Conservation (phyloP, 1,139 yeast genomes). For the Tardiomyces blankii region DNA sequence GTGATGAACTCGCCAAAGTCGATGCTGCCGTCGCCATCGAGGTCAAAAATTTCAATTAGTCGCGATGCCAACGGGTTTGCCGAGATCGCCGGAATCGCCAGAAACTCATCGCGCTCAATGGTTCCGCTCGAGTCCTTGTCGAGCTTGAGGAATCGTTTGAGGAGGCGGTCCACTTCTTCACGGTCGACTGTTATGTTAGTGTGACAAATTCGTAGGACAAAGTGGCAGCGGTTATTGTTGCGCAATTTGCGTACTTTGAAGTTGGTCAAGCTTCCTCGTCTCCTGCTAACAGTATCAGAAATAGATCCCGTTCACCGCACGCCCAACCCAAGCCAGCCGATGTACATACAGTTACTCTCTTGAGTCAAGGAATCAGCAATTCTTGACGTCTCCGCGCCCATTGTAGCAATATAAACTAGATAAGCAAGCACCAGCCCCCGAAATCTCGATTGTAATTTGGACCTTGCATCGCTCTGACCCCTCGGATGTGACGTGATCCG, state of each 20-base stretch:
- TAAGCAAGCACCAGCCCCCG: no score
- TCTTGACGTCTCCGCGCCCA: background rate
- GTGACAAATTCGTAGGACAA: background rate
- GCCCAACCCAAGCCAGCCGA: no score
- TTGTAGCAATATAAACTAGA: background rate
- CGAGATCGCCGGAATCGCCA: slow-evolving; percentile 86
- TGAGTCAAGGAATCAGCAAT: background rate
- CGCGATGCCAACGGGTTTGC: slow-evolving; percentile 83
- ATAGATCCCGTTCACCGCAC: no score
- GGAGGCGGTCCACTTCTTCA: slow-evolving; percentile 83
- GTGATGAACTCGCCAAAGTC: slow-evolving; percentile 93
- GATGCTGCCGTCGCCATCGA: slow-evolving; percentile 85
- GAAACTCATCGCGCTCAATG: slow-evolving; percentile 80
- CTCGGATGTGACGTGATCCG: no score
- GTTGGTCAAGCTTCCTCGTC: no score
- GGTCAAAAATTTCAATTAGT: slow-evolving; percentile 89
- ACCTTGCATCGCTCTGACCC: no score
- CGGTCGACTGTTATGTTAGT: slow-evolving; percentile 28
- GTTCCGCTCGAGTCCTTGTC: slow-evolving; percentile 92
- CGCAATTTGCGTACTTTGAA: no score
- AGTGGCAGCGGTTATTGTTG: no score
- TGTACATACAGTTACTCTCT: background rate
- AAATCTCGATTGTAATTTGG: no score
- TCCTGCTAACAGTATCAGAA: no score
- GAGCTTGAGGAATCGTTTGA: slow-evolving; percentile 88